Base-by-base conservation (phyloP, 352 stramenopile genomes). In the Saprolegnia parasitica region DNA sequence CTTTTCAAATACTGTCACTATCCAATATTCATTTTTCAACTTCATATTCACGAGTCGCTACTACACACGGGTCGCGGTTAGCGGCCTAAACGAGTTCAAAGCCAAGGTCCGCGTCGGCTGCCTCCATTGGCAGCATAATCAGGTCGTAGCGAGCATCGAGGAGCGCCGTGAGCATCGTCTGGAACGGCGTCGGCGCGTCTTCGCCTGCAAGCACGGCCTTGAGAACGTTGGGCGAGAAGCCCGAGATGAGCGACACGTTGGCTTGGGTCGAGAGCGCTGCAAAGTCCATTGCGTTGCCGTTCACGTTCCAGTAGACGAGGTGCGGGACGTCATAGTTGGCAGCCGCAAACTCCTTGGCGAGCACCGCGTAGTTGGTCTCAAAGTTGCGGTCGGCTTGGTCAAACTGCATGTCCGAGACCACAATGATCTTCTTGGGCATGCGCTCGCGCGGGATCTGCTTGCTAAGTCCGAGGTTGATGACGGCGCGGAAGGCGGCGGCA, bases 381-480 rank as follows among this genome's bases (percentile, higher is more conserved):
- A 76, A 83, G 61, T 78, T 76, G 37, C 26, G 11, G 54, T 80
- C 68, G 0, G 84, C 83, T 6, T 24, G 5, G 68, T 95, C 67
- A 52, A 93, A 93, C 74, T 90, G 84, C 88, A 96, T 95, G 71
- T 93, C 86, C 16, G 81, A 89, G 65, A 96, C 77, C 18, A 96
- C 85, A 52, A 93, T 83, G 23, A 96, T 71, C 1, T 73, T 75
- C 35, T 81, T 58, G 5, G 84, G 88, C 67, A 91, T 81, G 35
- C 88, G 73, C 0, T 87, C 73, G 0, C 35, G 13, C 4, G 42
- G 24, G 5, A 95, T 57, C 18, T 76, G 67, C 24, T 78, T 42
- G 23, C 77, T 32, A 15, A 62, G 72, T 11, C 76, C 80, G 8
- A 87, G 70, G 0, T 76, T 32, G 15, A 94, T 71, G 24, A 96